Base-by-base conservation (phyloP, 129 eudicot genomes). In the Artemisia annua region DNA sequence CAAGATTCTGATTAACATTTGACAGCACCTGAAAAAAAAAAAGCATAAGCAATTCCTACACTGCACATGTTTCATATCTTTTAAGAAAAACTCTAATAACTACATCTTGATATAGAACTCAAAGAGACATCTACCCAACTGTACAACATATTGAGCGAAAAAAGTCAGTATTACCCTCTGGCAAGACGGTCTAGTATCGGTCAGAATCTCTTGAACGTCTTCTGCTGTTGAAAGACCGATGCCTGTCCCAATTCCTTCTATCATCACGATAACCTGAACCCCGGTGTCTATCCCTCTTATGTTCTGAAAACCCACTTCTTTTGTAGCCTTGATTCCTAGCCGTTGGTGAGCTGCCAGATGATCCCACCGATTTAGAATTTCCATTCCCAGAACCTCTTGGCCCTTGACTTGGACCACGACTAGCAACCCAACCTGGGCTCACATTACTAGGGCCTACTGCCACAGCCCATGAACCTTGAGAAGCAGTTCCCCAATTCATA, bases 401-500 rank as follows among this genome's bases (percentile, higher is more conserved):
- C 52, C 39, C 79, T 32, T 75, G 81, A 64, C 74, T 39, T 49
- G 80, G 81, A 54, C 65, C 75, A 35, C 79, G 51, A 77, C 68
- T 81, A 12, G 78, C 59, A 60, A 48, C 80, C 91, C 93, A 84
- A 49, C 83, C 92, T 22, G 82, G 63, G 71, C 81, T 73, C n/a
- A 67, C 46, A 50, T 52, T 76, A 50, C 75, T 84, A 60, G 72
- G 17, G 46, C 78, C 83, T n/a, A 73, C 44, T 58, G 73, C 69
- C 69, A 66, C 22, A 67, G 53, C 75, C 86, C 80, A 82, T 71
- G 74, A 63, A 24, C 48, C 70, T 82, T 24, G 82, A 39, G 12
- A 58, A 51, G 87, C 62, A 60, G 79, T 72, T 13, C 82, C 86
- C 97, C 94, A 89, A 74, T 81, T 87, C 74, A 85, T 66, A 50